phyloP scores from a whole-genome alignment of 2,329 filamentous ascomycete species.

The Cordyceps cateniannulata region DNA sequence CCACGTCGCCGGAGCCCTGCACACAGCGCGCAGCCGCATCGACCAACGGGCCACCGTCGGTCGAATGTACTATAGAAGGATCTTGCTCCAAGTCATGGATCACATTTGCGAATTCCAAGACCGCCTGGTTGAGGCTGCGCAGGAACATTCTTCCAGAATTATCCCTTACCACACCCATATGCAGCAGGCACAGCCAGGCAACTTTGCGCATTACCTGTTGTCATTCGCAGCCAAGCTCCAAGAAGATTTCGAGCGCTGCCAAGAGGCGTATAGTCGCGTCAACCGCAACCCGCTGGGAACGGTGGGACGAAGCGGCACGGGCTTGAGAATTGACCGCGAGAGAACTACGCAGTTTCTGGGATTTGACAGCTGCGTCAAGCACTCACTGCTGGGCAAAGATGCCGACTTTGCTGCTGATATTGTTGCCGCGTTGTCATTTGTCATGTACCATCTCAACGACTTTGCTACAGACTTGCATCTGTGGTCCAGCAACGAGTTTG shows the following conservation, averaged over 20 bases:
- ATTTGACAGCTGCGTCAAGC: conserved; percentile 9
- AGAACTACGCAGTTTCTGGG: conserved; percentile 7
- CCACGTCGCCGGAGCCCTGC: conserved; percentile 14
- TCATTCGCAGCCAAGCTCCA: conserved; percentile 11
- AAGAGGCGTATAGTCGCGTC: conserved; percentile 10
- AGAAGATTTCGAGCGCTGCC: conserved; percentile 14
- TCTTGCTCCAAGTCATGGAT: conserved; percentile 10
- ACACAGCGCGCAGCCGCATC: conserved; percentile 15
- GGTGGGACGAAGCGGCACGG: conserved; percentile 10
- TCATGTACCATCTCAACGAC: conserved; percentile 13
- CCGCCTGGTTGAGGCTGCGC: conserved; percentile 6
- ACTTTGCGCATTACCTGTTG: conserved; percentile 21
- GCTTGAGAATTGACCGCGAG: conserved; percentile 8
- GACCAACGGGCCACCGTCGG: conserved; percentile 16
- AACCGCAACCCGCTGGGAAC: conserved; percentile 12
- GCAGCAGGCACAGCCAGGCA: conserved; percentile 15
- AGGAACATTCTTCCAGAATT: background rate
- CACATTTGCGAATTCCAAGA: conserved; percentile 10
- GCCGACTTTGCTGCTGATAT: conserved; percentile 11
- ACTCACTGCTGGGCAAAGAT: conserved; percentile 11
- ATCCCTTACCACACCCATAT: conserved; percentile 15
- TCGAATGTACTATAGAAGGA: conserved; percentile 11
- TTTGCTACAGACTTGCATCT: conserved; percentile 14
- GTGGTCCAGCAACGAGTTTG: conserved; percentile 14
- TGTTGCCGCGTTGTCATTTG: conserved; percentile 7